These are phyloP conservation scores for Calamus simplicifolius DNA, from an alignment of 176 grass and related monocot species.

Conservation along the genomic window DNA sequence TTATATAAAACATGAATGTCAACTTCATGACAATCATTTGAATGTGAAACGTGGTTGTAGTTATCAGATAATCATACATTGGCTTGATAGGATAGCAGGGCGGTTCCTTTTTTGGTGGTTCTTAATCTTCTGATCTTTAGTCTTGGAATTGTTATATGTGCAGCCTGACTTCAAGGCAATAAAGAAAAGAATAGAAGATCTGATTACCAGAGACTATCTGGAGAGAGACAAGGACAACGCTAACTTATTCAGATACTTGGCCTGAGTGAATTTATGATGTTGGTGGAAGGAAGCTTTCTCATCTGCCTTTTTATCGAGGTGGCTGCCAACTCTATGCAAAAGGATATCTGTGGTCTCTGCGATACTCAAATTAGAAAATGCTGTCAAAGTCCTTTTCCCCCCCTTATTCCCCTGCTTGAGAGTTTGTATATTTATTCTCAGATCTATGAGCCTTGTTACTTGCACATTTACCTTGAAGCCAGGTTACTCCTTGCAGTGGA, in stretches of 20 bases:
- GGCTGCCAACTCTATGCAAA: constrained; percentile 1
- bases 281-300: background rate
- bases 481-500: background rate
- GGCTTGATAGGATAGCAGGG: background rate
- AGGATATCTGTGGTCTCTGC: background rate
- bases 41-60: no score
- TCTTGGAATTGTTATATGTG: background rate
- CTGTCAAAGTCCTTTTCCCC: no score
- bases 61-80: no score
- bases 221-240: constrained; percentile 76
- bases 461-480: constrained; percentile 3
- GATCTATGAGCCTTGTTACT: background rate
- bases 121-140: background rate
- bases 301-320: background rate
- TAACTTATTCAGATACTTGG: constrained; percentile 65
- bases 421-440: background rate
- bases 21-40: no score
- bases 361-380: background rate
- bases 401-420: background rate
- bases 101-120: background rate
- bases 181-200: constrained; percentile 83
- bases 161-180: constrained; percentile 89
- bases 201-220: constrained; percentile 81
- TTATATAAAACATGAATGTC: no score
- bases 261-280: constrained; percentile 20